Conservation (phyloP, 257 asterid genomes). For the Ehretia macrophylla region DNA sequence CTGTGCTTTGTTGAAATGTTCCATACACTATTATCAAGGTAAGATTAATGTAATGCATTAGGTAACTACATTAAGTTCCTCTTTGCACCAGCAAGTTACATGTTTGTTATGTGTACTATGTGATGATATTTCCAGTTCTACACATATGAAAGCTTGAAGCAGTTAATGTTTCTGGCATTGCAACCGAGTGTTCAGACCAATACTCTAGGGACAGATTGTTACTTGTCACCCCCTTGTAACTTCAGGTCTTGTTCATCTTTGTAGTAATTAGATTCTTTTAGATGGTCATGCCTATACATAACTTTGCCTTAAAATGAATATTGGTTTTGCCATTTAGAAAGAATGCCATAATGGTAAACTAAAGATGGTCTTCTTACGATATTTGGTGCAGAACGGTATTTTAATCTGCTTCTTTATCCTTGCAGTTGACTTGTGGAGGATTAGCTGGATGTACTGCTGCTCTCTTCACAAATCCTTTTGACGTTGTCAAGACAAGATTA, state of each 20-base stretch:
- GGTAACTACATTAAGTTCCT: conserved; percentile 2
- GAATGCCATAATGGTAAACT: background rate
- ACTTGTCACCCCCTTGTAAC: background rate
- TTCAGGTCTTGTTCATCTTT: no score
- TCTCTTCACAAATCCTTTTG: conserved; percentile 86
- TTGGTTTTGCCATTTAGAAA: background rate
- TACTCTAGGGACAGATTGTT: conserved; percentile 50
- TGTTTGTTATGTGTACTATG: conserved; percentile 12
- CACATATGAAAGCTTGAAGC: conserved; percentile 87
- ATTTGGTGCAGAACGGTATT: background rate
- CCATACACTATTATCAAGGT: conserved; percentile 95
- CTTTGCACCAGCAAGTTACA: background rate
- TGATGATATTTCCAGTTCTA: conserved; percentile 57
- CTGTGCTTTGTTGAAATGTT: conserved; percentile 92
- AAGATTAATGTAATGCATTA: conserved; percentile 2
- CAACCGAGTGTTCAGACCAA: conserved; percentile 51
- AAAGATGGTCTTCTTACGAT: no score
- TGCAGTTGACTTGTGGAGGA: conserved; percentile 89
- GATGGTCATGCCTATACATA: no score
- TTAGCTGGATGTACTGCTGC: conserved; percentile 90
- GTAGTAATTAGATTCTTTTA: no score
- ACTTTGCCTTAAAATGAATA: no score
- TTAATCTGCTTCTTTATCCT: conserved; percentile 12
- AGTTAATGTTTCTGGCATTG: conserved; percentile 43
- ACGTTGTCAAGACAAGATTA: conserved; percentile 87